Percentiles rank a stretch among this genome's conserved stretches.
Conservation (phyloP, 2,329 filamentous ascomycete species). For the Cercospora berteroae region DNA sequence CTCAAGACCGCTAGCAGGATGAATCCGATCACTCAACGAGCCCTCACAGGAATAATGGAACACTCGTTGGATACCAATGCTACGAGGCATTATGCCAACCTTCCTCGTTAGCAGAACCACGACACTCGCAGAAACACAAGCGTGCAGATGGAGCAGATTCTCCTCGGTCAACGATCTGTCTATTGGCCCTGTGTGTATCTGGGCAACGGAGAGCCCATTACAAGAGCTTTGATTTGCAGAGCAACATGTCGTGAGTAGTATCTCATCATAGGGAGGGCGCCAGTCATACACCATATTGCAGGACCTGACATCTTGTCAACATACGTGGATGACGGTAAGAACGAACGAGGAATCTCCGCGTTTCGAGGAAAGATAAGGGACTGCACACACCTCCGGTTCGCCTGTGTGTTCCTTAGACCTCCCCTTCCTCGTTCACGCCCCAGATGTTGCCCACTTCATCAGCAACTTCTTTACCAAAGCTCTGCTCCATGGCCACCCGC, state of each 20-base stretch:
- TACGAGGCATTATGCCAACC: too few relatives aligned
- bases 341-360: not conserved
- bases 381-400: conserved; percentile 38
- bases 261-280: not conserved
- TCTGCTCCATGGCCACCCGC: conserved; percentile 36
- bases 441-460: conserved; percentile 44
- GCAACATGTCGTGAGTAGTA: not conserved
- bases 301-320: not conserved
- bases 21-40: too few relatives aligned
- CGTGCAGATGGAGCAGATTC: too few relatives aligned
- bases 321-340: not conserved
- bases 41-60: too few relatives aligned
- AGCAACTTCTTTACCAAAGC: conserved; percentile 43
- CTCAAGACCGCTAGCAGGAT: too few relatives aligned
- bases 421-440: conserved; percentile 48
- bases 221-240: not conserved
- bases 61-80: too few relatives aligned
- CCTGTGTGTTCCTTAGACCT: conserved; percentile 46
- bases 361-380: not conserved
- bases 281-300: not conserved
- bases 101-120: too few relatives aligned
- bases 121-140: too few relatives aligned
- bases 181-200: not conserved
- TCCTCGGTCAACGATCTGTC: too few relatives aligned
- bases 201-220: not conserved